Base-by-base conservation (phyloP, 345 rosid genomes). In the Microcos paniculata region DNA sequence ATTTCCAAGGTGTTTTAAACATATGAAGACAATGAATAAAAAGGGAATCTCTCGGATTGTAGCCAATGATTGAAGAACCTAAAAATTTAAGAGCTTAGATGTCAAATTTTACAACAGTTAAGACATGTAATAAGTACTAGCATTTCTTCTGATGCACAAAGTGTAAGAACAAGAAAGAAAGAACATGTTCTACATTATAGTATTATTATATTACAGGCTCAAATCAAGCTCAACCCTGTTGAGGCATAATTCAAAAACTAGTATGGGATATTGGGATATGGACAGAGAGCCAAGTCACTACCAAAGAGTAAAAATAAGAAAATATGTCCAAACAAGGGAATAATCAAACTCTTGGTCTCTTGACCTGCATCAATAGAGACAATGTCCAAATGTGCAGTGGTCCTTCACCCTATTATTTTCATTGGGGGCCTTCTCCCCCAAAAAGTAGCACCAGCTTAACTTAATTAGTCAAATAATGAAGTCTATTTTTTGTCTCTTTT, bases 361-460 rank as follows among this genome's bases (percentile, higher is more conserved):
- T 15, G 5, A 4, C 13, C 26, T 52, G 38, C 71, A 8, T 67
- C 55, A 28, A 35, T 46, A 28, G 24, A 26, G 56, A 68, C 72
- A 68, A 68, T 48, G 24, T 11, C 24, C 72, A 16, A 48, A 45
- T 4, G 23, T 46, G 52, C 19, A 9, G 24, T 48, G 57, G 57
- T 26, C 56, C 40, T 35, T 35, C 15, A n/a, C 43, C 45, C 58
- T 18, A 0, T 31, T 19, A 6, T 4, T 16, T 66, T 21, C 49
- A 8, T n/a, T 35, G 28, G 8, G 10, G 28, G 31, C 51, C 16
- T 40, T 64, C 21, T 23, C 4, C 9, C 0, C 33, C 53, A 13
- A 66, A 45, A 66, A 55, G 24, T 66, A 66, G 53, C 52, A 26
- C 23, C 38, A 67, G 21, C 71, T 26, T 26, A 67, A 26, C 71